phyloP scores from a whole-genome alignment of 352 stramenopile genomes.

The Pythium folliculosum region DNA sequence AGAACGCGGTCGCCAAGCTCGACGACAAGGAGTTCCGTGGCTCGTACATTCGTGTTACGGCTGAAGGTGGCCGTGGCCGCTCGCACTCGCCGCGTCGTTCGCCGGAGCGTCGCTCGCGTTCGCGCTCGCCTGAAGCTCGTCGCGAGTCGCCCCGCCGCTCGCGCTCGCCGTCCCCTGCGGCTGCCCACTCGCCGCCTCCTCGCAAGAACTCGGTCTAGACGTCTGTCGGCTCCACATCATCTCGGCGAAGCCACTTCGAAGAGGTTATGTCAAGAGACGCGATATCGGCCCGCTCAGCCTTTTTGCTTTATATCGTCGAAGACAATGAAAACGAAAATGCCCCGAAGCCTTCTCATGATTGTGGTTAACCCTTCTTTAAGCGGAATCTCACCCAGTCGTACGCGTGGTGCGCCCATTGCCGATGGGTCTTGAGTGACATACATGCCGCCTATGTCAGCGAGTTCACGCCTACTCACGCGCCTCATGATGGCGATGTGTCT shows the following conservation, averaged over 20 bases:
- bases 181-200: constrained; percentile 50
- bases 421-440: too few species aligned
- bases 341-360: too few species aligned
- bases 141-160: constrained; percentile 71
- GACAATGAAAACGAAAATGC: constrained; percentile 14
- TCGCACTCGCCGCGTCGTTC: constrained; percentile 69
- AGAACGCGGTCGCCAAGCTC: constrained; percentile 83
- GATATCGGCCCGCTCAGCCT: background rate
- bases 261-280: background rate
- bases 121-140: constrained; percentile 60
- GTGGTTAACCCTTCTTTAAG: too few species aligned
- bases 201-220: constrained; percentile 79
- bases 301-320: constrained; percentile 12
- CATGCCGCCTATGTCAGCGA: too few species aligned
- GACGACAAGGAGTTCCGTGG: constrained; percentile 89
- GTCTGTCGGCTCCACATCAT: background rate
- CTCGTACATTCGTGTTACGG: constrained; percentile 75
- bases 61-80: constrained; percentile 43
- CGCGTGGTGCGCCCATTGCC: too few species aligned
- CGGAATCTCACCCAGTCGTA: too few species aligned
- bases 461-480: too few species aligned
- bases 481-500: too few species aligned
- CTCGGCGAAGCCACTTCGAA: background rate
- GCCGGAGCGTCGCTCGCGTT: constrained; percentile 64
- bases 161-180: constrained; percentile 63